Conservation (phyloP, 2,329 filamentous ascomycete genomes). For the Fusarium liriodendri region DNA sequence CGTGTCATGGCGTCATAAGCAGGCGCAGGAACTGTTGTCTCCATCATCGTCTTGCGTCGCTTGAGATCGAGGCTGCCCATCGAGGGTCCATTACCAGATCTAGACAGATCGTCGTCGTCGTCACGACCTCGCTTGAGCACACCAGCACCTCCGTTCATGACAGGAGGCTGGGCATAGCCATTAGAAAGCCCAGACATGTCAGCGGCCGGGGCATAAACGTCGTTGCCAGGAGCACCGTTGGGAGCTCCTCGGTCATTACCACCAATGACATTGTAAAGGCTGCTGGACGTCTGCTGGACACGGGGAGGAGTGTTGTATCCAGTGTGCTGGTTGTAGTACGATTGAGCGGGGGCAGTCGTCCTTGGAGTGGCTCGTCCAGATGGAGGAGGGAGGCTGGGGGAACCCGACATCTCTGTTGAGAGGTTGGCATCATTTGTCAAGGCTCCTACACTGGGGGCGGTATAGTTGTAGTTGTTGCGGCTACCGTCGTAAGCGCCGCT, state of each 20-base stretch:
- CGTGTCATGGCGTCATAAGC: slow-evolving; percentile 63
- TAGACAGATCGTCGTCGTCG: slow-evolving; percentile 70
- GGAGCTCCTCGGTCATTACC: slow-evolving; percentile 77
- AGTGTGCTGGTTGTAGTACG: slow-evolving; percentile 76
- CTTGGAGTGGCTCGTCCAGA: slow-evolving; percentile 89
- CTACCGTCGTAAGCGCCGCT: slow-evolving; percentile 78
- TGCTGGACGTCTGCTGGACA: slow-evolving; percentile 76
- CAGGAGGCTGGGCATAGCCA: slow-evolving; percentile 64
- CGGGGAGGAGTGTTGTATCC: slow-evolving; percentile 86
- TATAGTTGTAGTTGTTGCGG: slow-evolving; percentile 83
- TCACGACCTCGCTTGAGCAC: slow-evolving; percentile 61
- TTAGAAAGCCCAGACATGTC: slow-evolving; percentile 70
- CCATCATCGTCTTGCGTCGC: slow-evolving; percentile 81
- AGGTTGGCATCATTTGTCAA: slow-evolving; percentile 82
- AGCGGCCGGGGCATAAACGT: slow-evolving; percentile 76
- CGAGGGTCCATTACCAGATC: slow-evolving; percentile 62
- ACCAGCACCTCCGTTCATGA: slow-evolving; percentile 72
- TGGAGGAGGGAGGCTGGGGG: slow-evolving; percentile 80
- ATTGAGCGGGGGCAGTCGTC: slow-evolving; percentile 76
- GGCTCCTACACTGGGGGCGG: slow-evolving; percentile 72
- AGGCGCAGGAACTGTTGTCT: slow-evolving; percentile 64
- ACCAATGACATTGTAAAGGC: slow-evolving; percentile 89
- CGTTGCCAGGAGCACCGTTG: slow-evolving; percentile 69
- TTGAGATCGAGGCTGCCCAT: slow-evolving; percentile 72
- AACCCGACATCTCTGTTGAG: slow-evolving; percentile 84